phyloP scores from a whole-genome alignment of 2,329 filamentous ascomycete genomes.

The Endothia cerciana region DNA sequence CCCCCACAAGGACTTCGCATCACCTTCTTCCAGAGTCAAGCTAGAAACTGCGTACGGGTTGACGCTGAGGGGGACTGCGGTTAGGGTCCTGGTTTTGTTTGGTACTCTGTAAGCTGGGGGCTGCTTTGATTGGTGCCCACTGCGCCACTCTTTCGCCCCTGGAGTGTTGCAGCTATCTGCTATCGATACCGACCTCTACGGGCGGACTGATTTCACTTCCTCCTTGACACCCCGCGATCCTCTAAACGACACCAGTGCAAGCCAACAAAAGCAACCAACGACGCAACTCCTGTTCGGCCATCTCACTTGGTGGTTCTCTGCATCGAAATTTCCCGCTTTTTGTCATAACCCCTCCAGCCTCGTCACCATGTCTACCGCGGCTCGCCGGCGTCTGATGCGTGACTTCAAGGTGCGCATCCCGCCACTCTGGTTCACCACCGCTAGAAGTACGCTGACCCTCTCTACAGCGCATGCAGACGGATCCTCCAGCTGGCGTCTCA shows the following conservation, averaged over 20 bases:
- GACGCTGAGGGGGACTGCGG: neutral
- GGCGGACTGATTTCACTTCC: neutral
- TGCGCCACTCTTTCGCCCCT: neutral
- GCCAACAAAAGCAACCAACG: conserved; percentile 1
- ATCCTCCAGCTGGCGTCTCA: conserved; percentile 94
- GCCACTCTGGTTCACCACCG: conserved; percentile 19
- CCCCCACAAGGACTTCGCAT: neutral
- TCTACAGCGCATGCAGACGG: conserved; percentile 93
- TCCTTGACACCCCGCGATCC: conserved; percentile 13
- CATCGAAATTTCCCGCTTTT: neutral
- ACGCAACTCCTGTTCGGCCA: neutral
- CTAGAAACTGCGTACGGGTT: neutral
- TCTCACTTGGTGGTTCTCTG: neutral
- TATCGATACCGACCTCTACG: conserved; percentile 8
- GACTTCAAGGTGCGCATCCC: conserved; percentile 83
- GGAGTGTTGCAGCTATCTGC: neutral
- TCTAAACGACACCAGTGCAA: conserved; percentile 5
- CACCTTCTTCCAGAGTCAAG: neutral
- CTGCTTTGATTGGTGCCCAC: neutral
- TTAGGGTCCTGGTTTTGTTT: neutral
- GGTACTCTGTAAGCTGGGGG: neutral
- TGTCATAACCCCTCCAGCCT: conserved; percentile 9
- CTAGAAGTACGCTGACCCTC: conserved; percentile 31
- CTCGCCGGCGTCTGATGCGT: conserved; percentile 94
- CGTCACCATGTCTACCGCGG: conserved; percentile 76